A percentile compares a stretch with the other conserved stretches of the same genome.
These are phyloP conservation scores for Dactylellina parvicollis DNA, from an alignment of 2,329 filamentous ascomycete species.

Conservation along the genomic window DNA sequence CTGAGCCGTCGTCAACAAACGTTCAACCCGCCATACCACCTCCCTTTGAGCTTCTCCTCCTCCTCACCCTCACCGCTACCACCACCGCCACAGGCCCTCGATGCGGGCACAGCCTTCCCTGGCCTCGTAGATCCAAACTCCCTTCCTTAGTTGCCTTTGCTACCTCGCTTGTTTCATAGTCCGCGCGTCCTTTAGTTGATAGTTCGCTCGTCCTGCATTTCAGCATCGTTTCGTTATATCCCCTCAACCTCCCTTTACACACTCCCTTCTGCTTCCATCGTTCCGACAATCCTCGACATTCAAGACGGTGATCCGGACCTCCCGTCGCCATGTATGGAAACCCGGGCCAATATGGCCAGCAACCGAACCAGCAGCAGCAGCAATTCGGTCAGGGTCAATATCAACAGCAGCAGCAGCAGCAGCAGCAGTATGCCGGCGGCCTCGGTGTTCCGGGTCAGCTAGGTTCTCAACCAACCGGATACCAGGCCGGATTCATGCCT, in stretches of 20 bases:
- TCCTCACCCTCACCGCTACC: constrained; percentile 1
- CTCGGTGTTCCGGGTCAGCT: constrained; percentile 62
- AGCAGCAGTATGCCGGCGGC: constrained; percentile 63
- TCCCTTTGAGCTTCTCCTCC: constrained; percentile 12
- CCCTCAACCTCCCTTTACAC: constrained; percentile 7
- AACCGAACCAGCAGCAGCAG: constrained; percentile 54
- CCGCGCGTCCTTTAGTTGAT: constrained; percentile 33
- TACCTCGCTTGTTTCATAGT: constrained; percentile 18
- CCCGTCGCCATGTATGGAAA: constrained; percentile 47
- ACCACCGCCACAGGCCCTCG: constrained; percentile 1
- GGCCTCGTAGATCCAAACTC: constrained; percentile 20
- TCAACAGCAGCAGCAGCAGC: constrained; percentile 55
- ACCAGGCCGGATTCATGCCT: constrained; percentile 62
- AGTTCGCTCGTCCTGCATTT: constrained; percentile 44
- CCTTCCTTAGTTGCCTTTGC: not conserved
- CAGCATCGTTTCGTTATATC: constrained; percentile 27
- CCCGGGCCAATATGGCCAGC: constrained; percentile 51
- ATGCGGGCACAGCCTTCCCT: constrained; percentile 31
- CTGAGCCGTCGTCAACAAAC: constrained; percentile 27
- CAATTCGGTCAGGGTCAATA: constrained; percentile 36
- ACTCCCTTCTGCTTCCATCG: not conserved
- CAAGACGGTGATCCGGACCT: not conserved
- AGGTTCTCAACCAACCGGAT: constrained; percentile 70
- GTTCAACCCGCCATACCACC: not conserved
- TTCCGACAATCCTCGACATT: not conserved